These are phyloP conservation scores for Vaccinium myrtillus DNA, from an alignment of 148 eudicot species.

Conservation along the genomic window DNA sequence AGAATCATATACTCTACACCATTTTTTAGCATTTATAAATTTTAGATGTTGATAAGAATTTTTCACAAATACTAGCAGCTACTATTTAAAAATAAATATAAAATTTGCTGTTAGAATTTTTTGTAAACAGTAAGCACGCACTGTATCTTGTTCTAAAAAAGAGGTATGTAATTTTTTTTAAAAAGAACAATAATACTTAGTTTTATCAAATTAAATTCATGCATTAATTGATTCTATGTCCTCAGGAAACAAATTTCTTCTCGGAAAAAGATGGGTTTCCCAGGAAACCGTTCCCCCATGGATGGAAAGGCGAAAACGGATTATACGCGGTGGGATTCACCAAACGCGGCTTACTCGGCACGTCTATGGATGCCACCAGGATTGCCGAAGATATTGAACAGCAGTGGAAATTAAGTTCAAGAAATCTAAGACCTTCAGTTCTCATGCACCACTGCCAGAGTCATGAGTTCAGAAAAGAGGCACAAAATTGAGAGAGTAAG, in stretches of 20 bases:
- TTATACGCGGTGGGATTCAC: conserved; percentile 71
- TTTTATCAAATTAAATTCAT: not conserved
- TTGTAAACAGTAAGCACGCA: not conserved
- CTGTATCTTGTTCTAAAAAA: not conserved
- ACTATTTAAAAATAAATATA: too few species aligned
- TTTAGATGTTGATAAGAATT: too few species aligned
- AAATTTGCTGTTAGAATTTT: not conserved
- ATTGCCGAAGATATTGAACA: conserved; percentile 59
- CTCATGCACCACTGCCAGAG: not conserved
- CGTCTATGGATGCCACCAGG: conserved; percentile 56
- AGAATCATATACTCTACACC: too few species aligned
- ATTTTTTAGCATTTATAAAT: too few species aligned
- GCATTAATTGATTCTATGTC: not conserved
- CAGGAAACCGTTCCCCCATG: conserved; percentile 55
- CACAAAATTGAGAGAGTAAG: not conserved
- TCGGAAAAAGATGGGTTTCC: conserved; percentile 64
- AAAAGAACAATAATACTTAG: not conserved
- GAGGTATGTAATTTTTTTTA: not conserved
- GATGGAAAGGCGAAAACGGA: conserved; percentile 84
- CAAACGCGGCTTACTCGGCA: conserved; percentile 63
- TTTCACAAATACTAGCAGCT: not conserved
- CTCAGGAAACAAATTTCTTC: conserved; percentile 49
- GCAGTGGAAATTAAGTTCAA: conserved; percentile 40
- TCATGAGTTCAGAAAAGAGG: conserved; percentile 9
- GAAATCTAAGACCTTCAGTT: not conserved